Evolutionary conservation across 2,329 filamentous ascomycete genomes (phyloP), one percentile per base, ranked within the genome.

Genomic region (Elsinoe batatas): DNA sequence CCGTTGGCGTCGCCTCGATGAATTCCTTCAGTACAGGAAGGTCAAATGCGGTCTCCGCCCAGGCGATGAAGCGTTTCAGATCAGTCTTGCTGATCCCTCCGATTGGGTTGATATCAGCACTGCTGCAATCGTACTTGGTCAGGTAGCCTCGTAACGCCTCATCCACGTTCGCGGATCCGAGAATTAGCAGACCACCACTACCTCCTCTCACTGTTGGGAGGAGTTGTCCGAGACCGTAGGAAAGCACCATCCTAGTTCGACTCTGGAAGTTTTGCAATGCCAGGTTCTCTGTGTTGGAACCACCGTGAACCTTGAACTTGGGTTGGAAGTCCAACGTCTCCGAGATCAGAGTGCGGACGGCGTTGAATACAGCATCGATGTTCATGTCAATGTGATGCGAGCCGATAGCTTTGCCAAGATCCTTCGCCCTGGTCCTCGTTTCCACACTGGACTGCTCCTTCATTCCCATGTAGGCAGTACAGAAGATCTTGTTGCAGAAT

Each of bases 321-420:
- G 82, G 79, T 15, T 79, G 74, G 61, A 87, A 88, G 38, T 73
- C 73, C 1, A 82, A 80, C 0, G 80, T 76, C 1, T 74, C 67
- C 0, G 76, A 74, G 55, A 89, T 74, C 1, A 89, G 69, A 42
- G 75, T 76, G 61, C 79, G 81, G 53, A 83, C 72, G 0, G 84
- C 79, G 17, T 78, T 72, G 58, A 83, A 81, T 7, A 84, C 76
- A 1, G 76, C 75, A 64, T 91, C 88, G 56, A 91, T 89, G 63
- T 89, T 81, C 43, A 89, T 73, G 64, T 91, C 79, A 3, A 80
- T 75, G 65, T 93, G 88, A 63, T 89, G 83, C 13, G 79, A 75
- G 2, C 87, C 87, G 53, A 91, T 88, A 3, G 73, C 75, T 3
- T 73, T 64, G 1, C 75, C 70, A 2, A 91, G 75, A 0, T 78